Base-by-base conservation (phyloP, 2,329 filamentous ascomycete genomes). In the Mycosphaerelloides madeirae region DNA sequence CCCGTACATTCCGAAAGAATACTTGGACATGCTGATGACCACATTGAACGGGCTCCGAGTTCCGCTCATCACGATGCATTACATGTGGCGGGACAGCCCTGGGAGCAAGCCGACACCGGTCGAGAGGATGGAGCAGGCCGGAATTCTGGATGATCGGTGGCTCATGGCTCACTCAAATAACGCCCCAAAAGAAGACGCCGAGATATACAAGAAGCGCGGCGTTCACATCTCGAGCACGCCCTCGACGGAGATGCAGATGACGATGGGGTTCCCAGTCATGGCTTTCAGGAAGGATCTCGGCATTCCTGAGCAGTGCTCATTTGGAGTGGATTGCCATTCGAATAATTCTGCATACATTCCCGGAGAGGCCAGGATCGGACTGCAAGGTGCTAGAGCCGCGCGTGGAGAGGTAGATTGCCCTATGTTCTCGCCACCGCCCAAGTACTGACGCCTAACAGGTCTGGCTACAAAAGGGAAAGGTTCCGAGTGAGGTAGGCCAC, bases 241-340 rank as follows among this genome's bases (percentile, higher is more conserved):
- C 0, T 69, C 68, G n/a, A 72, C 73, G 0, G 75, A 78, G 52
- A 54, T 74, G 8, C 73, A 77, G 48, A 76, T 75, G 72, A 67
- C 64, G 0, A 60, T 65, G 48, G 64, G 65, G 0, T 39, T 56
- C 3, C 65, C 68, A 0, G 61, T 71, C 2, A 40, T 41, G 66
- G 65, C 29, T 63, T 70, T 46, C 31, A 31, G 62, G 62, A 25
- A 18, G 11, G 34, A 37, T 14, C 34, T 37, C 22, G 34, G 18
- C 11, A 37, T 37, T 25, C 3, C 8, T n/a, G 6, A 37, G 13
- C 14, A 22, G 12, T 37, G 34, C 16, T 64, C 56, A 20, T 53
- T 67, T 11, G 67, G 65, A 3, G 49, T 66, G 16, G 65, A 66
- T 49, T 71, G 60, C 49, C 63, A 66, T 45, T 37, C 34, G 11